A percentile compares a stretch with the other conserved stretches of the same genome.
phyloP scores from a whole-genome alignment of 2,329 filamentous ascomycete genomes.

The Beauveria bassiana region DNA sequence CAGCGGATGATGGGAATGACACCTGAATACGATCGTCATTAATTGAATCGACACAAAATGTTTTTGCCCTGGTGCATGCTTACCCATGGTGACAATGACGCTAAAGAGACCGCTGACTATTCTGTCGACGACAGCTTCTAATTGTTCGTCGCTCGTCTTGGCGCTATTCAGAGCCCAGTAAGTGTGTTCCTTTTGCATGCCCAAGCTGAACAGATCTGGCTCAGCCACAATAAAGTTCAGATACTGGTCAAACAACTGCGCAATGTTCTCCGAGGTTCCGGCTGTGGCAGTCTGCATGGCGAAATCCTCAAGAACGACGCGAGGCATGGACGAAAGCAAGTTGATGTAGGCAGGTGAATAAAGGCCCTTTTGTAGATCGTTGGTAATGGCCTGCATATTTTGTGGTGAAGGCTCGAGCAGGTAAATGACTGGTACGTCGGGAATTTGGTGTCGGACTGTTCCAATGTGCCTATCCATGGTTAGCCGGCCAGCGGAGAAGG shows the following conservation, averaged over 20 bases:
- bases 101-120: slow-evolving; percentile 97
- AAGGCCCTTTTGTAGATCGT: slow-evolving; percentile 75
- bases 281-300: slow-evolving; percentile 78
- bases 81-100: slow-evolving; percentile 96
- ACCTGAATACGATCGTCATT: slow-evolving; percentile 37
- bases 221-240: slow-evolving; percentile 96
- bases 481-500: neutral
- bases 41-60: neutral
- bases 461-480: slow-evolving; percentile 59
- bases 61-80: slow-evolving; percentile 24
- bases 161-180: slow-evolving; percentile 97
- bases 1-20: slow-evolving; percentile 93
- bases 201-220: slow-evolving; percentile 88
- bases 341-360: slow-evolving; percentile 96
- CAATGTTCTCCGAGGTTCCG: slow-evolving; percentile 80
- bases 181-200: slow-evolving; percentile 81
- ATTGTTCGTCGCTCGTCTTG: slow-evolving; percentile 79
- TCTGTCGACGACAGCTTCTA: slow-evolving; percentile 79
- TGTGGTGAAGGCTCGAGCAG: slow-evolving; percentile 80
- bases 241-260: slow-evolving; percentile 93
- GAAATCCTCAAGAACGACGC: slow-evolving; percentile 89
- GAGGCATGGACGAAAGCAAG: slow-evolving; percentile 87
- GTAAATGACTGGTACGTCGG: slow-evolving; percentile 93
- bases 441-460: slow-evolving; percentile 77
- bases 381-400: slow-evolving; percentile 77